A percentile compares a stretch with the other conserved stretches of the same genome.
These are phyloP conservation scores for Rhizopogon roseolus DNA, from an alignment of 768 basidiomycete species.

Conservation along the genomic window DNA sequence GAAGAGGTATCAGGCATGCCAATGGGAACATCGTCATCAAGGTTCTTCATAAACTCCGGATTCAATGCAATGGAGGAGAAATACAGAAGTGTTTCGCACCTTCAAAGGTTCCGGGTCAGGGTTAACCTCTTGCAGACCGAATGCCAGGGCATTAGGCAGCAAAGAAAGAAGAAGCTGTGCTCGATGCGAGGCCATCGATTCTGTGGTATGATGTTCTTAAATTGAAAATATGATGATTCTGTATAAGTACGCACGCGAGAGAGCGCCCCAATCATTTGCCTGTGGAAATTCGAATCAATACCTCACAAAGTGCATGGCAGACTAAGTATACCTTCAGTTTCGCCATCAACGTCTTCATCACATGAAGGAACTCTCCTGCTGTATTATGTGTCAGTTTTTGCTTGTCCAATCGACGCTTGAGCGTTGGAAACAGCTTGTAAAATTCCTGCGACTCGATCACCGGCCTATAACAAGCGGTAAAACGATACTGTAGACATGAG, in stretches of 20 bases:
- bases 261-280: constrained; percentile 63
- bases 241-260: constrained; percentile 44
- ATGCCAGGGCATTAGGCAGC: constrained; percentile 43
- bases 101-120: constrained; percentile 47
- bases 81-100: constrained; percentile 22
- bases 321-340: constrained; percentile 47
- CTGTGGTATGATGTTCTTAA: constrained; percentile 18
- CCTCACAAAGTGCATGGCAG: neutral
- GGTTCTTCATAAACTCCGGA: constrained; percentile 35
- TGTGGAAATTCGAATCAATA: constrained; percentile 12
- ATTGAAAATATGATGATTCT: neutral
- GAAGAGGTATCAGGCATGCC: constrained; percentile 31
- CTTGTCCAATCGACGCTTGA: constrained; percentile 44
- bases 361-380: constrained; percentile 51
- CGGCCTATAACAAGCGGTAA: constrained; percentile 27
- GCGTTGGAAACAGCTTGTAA: constrained; percentile 45
- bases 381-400: constrained; percentile 44
- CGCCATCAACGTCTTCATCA: constrained; percentile 62
- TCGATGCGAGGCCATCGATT: constrained; percentile 46
- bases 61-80: neutral
- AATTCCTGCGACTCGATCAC: constrained; percentile 61
- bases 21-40: constrained; percentile 44
- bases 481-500: neutral
- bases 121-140: constrained; percentile 40
- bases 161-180: constrained; percentile 36